Conservation (phyloP, 1,139 yeast genomes). For the Debaryomycetaceae sp. region DNA sequence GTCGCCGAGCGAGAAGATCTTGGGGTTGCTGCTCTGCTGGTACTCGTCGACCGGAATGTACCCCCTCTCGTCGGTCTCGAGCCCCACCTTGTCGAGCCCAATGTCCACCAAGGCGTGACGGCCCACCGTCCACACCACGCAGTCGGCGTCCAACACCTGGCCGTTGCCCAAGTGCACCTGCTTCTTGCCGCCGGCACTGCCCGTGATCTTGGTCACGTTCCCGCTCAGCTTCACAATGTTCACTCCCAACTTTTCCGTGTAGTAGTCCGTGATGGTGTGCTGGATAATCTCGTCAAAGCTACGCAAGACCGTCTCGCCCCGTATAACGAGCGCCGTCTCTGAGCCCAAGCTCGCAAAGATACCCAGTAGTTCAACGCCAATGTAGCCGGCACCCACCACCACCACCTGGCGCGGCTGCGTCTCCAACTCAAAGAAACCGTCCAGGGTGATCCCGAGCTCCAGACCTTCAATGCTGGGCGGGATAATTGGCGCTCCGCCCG, state of each 20-base stretch:
- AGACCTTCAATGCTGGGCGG: slow-evolving; percentile 70
- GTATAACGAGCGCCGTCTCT: slow-evolving; percentile 78
- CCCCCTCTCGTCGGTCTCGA: slow-evolving; percentile 44
- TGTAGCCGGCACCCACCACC: slow-evolving; percentile 95
- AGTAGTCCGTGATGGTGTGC: slow-evolving; percentile 66
- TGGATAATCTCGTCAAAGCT: slow-evolving; percentile 79
- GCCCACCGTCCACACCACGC: slow-evolving; percentile 88
- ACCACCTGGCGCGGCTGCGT: slow-evolving; percentile 87
- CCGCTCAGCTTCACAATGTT: slow-evolving; percentile 59
- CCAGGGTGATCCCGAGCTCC: slow-evolving; percentile 78
- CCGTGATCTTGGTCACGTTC: slow-evolving; percentile 50
- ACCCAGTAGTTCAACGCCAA: slow-evolving; percentile 92
- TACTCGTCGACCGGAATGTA: slow-evolving; percentile 75
- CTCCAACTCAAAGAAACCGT: slow-evolving; percentile 77
- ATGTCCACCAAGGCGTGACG: slow-evolving; percentile 67
- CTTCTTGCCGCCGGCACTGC: slow-evolving; percentile 48
- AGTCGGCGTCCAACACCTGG: slow-evolving; percentile 57
- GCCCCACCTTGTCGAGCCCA: slow-evolving; percentile 68
- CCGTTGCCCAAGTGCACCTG: slow-evolving; percentile 50
- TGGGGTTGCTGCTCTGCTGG: slow-evolving; percentile 67
- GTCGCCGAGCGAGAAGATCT: slow-evolving; percentile 84
- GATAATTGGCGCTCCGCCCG: slow-evolving; percentile 79
- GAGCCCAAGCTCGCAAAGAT: slow-evolving; percentile 81
- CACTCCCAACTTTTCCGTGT: slow-evolving; percentile 65
- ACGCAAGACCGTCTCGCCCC: slow-evolving; percentile 86